A percentile compares a stretch with the other conserved stretches of the same genome.
Evolutionary conservation across 805 yeast species (phyloP).

Genomic region (Hyphopichia homilentoma): DNA sequence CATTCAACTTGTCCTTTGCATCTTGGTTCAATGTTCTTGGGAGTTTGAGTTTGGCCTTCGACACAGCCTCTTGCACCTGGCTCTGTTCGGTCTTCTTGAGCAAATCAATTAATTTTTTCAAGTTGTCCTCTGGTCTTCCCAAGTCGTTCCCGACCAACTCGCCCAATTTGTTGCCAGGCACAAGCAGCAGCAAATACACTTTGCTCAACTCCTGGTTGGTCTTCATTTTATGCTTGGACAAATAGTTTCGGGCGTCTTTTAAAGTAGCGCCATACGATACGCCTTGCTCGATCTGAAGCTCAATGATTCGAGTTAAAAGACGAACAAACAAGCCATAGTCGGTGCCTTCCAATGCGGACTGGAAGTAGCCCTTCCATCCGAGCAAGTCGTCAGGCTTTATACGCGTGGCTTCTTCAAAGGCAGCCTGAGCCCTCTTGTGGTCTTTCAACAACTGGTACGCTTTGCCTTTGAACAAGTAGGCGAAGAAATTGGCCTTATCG

Average conservation of each 20-base stretch:
- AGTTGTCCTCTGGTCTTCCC: constrained; percentile 45
- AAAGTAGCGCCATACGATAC: constrained; percentile 46
- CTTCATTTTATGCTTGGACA: constrained; percentile 31
- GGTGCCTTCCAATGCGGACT: constrained; percentile 34
- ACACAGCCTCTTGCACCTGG: constrained; percentile 34
- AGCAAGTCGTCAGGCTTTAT: constrained; percentile 48
- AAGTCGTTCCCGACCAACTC: constrained; percentile 43
- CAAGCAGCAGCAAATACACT: constrained; percentile 44
- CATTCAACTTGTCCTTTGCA: constrained; percentile 34
- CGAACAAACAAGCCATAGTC: constrained; percentile 45
- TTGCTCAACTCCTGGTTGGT: constrained; percentile 34
- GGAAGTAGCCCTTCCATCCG: constrained; percentile 82
- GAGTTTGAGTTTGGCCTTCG: constrained; percentile 47
- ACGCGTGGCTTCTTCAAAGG: constrained; percentile 48
- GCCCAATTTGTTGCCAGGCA: constrained; percentile 57
- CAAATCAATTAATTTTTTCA: constrained; percentile 41
- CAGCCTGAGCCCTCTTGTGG: constrained; percentile 32
- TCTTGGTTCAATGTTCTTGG: constrained; percentile 42
- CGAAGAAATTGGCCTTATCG: constrained; percentile 61
- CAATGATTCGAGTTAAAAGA: constrained; percentile 43
- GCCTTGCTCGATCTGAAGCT: constrained; percentile 39
- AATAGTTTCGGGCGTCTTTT: constrained; percentile 44
- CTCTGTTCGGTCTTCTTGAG: constrained; percentile 37
- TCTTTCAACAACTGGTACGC: constrained; percentile 48
- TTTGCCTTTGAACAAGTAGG: constrained; percentile 70